These are phyloP conservation scores for Dittrichia graveolens DNA, from an alignment of 129 eudicot genomes.

Conservation along the genomic window DNA sequence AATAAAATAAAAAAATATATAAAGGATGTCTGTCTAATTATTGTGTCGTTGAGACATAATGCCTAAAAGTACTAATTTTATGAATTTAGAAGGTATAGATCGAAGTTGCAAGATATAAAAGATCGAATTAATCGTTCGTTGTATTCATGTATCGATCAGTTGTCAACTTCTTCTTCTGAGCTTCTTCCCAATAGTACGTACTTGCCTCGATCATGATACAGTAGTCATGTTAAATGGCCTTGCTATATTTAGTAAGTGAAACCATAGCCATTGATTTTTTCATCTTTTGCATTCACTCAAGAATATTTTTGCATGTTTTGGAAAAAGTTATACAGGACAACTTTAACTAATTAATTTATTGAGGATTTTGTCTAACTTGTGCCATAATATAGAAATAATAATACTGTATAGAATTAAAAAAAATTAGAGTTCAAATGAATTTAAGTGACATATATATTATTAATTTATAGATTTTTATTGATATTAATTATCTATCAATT, in stretches of 20 bases:
- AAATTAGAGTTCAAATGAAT: no score
- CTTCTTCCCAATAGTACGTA: conserved; percentile 41
- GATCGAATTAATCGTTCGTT: background rate
- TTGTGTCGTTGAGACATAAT: conserved; percentile 28
- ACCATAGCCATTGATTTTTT: conserved; percentile 33
- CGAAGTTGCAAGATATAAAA: conserved; percentile 22
- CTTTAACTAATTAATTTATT: no score
- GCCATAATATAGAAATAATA: no score
- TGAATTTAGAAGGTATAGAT: conserved; percentile 29
- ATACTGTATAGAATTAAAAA: no score
- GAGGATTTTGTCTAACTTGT: no score
- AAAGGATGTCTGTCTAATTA: background rate
- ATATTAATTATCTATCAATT: no score
- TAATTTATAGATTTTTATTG: no score
- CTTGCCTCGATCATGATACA: conserved; percentile 22
- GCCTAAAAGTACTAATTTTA: conserved; percentile 24
- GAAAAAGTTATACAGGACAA: background rate
- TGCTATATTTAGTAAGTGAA: conserved; percentile 35
- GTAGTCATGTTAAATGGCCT: conserved; percentile 33
- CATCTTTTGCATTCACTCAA: conserved; percentile 25
- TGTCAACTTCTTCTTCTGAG: conserved; percentile 42
- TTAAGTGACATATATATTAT: no score
- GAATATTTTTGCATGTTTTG: background rate
- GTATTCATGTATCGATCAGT: conserved; percentile 20
- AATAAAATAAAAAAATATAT: background rate